Evolutionary conservation across 116 monocot genomes (phyloP), one percentile per base, ranked within the genome.

Genomic region (Posidonia oceanica): DNA sequence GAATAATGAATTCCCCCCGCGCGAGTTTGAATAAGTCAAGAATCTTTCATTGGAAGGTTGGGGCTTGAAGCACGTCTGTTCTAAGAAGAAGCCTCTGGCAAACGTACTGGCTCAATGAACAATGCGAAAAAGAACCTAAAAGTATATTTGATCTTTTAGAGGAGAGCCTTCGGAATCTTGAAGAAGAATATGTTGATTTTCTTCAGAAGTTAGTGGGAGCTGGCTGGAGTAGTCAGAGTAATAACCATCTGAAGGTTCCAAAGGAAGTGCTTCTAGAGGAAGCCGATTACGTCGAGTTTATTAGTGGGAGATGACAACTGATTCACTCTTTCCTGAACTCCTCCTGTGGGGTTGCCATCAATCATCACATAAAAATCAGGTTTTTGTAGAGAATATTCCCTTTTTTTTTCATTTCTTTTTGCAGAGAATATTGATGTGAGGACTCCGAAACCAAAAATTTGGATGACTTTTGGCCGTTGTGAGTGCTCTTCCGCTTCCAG

Each of bases 61-160:
- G 84, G 2, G 94, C 94, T 17, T 82, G 82, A 41, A 77, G 82
- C 73, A 48, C 82, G 56, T 69, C 84, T 16, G 81, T 95, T 14
- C 52, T 95, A n/a, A n/a, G n/a, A 71, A 95, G 83, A 81, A 91
- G 94, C 66, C 61, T 95, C 22, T 88, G 91, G 94, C 94, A 95
- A 48, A 81, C 73, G 12, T 77, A 88, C 68, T 95, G 94, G 94
- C 77, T 95, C 14, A 58, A 91, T 52, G 67, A 80, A 44, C 66
- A 88, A 60, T 63, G 54, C n/a, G 14, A 48, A 20, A 44, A 3
- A 12, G 55, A 4, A 10, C 54, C 39, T 39, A 60, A 73, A 18
- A 2, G 70, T 39, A 6, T 69, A 11, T 67, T 82, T 11, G 59
- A 68, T 64, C 68, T 68, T 80, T 56, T 94, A 8, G 77, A 78